Conservation (phyloP, 2,329 filamentous ascomycete species). For the Chaetomiaceae sp. region DNA sequence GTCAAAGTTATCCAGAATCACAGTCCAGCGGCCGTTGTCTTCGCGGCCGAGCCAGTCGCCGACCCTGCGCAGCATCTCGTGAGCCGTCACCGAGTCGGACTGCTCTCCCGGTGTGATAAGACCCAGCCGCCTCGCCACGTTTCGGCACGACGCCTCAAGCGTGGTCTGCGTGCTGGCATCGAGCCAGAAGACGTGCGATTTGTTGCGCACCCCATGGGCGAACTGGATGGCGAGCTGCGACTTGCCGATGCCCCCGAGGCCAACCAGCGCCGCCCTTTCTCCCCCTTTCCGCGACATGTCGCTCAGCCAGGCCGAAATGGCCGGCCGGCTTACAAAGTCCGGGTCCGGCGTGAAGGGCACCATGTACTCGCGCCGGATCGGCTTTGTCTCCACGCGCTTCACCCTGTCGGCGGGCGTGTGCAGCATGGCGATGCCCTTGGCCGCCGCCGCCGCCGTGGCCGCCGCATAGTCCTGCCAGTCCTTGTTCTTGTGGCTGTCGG, state of each 20-base stretch:
- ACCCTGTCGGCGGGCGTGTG: neutral
- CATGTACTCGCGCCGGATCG: neutral
- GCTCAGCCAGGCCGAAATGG: slow-evolving; percentile 25
- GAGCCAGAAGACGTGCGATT: slow-evolving; percentile 18
- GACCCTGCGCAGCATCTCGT: slow-evolving; percentile 26
- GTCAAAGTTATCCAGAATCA: slow-evolving; percentile 38
- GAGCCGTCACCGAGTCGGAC: slow-evolving; percentile 17
- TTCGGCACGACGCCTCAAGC: slow-evolving; percentile 30
- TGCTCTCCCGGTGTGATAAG: slow-evolving; percentile 23
- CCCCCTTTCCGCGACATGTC: slow-evolving; percentile 17
- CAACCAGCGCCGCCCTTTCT: slow-evolving; percentile 30
- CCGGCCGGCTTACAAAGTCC: slow-evolving; percentile 29
- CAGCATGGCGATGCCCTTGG: slow-evolving; percentile 29
- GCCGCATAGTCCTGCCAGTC: slow-evolving; percentile 36
- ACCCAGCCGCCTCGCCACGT: slow-evolving; percentile 29
- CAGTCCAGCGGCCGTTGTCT: slow-evolving; percentile 30
- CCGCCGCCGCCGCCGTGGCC: slow-evolving; percentile 30
- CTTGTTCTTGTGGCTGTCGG: slow-evolving; percentile 37
- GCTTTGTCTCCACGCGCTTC: neutral
- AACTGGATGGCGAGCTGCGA: slow-evolving; percentile 21
- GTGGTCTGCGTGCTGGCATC: slow-evolving; percentile 17
- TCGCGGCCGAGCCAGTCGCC: slow-evolving; percentile 30
- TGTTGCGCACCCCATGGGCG: neutral
- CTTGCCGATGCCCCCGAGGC: slow-evolving; percentile 32
- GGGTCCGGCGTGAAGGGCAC: slow-evolving; percentile 2